phyloP scores from a whole-genome alignment of 1,284 basidiomycete genomes.

The Irpex rosettiformis region DNA sequence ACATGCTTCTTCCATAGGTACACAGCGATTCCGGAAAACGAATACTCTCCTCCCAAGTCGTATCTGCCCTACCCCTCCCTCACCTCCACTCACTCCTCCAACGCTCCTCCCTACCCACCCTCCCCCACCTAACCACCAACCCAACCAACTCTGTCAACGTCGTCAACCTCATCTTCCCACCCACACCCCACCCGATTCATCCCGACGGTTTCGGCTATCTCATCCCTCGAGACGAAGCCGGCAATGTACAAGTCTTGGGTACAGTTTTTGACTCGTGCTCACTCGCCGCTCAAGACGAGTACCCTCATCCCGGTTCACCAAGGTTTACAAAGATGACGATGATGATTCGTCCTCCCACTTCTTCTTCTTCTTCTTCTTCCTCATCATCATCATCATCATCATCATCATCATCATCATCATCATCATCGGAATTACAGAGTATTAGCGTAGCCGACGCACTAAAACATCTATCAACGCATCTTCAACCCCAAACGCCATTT shows the following conservation, averaged over 20 bases:
- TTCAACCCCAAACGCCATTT: slow-evolving; percentile 31
- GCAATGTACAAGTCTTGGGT: slow-evolving; percentile 58
- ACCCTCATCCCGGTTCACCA: slow-evolving; percentile 19
- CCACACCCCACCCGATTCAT: slow-evolving; percentile 51
- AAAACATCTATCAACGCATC: slow-evolving; percentile 43
- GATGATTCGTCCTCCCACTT: slow-evolving; percentile 81
- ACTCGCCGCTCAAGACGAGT: slow-evolving; percentile 64
- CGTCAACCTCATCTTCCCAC: slow-evolving; percentile 71
- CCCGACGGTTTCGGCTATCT: slow-evolving; percentile 94
- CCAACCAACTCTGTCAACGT: slow-evolving; percentile 67
- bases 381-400: too few relatives aligned
- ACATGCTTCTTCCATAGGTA: slow-evolving; percentile 35
- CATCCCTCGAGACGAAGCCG: slow-evolving; percentile 69
- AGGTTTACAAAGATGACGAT: slow-evolving; percentile 75
- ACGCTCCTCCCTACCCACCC: slow-evolving; percentile 23
- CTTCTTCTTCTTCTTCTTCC: too few relatives aligned
- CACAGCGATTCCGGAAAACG: slow-evolving; percentile 35
- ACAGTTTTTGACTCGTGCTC: slow-evolving; percentile 84
- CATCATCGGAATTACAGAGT: too few relatives aligned
- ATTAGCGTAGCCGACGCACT: slow-evolving; percentile 36
- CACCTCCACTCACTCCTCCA: slow-evolving; percentile 52
- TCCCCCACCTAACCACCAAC: slow-evolving; percentile 50
- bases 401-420: too few relatives aligned
- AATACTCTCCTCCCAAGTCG: slow-evolving; percentile 49
- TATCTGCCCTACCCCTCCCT: slow-evolving; percentile 73